Conservation (phyloP, 1,139 yeast species). For the Saccharomycopsis phalli region DNA sequence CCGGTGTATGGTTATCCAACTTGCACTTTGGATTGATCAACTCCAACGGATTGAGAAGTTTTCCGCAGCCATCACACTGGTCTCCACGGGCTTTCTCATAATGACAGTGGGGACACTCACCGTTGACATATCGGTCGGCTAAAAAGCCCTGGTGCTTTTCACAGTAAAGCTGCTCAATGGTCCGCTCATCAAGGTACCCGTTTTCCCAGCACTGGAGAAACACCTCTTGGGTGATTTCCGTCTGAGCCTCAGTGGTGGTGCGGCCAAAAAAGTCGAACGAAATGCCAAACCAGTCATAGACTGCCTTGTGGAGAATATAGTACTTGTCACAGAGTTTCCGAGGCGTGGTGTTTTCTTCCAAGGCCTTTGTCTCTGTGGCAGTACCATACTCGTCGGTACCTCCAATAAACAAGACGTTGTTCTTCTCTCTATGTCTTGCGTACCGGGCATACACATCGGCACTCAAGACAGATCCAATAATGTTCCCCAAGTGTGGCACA, state of each 20-base stretch:
- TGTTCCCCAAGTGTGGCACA: slow-evolving; percentile 97
- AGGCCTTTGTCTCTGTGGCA: slow-evolving; percentile 96
- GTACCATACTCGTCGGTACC: slow-evolving; percentile 99
- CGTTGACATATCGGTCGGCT: slow-evolving; percentile 97
- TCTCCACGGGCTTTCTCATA: slow-evolving; percentile 98
- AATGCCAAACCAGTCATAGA: slow-evolving; percentile 94
- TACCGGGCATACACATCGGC: slow-evolving; percentile 94
- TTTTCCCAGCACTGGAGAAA: slow-evolving; percentile 67
- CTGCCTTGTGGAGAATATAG: slow-evolving; percentile 75
- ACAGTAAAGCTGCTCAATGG: slow-evolving; percentile 86
- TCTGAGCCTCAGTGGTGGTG: slow-evolving; percentile 86
- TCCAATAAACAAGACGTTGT: slow-evolving; percentile 77
- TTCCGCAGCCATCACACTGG: slow-evolving; percentile 97
- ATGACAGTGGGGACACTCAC: slow-evolving; percentile 90
- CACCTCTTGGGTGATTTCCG: slow-evolving; percentile 92
- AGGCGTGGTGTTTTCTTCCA: slow-evolving; percentile 88
- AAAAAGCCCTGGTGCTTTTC: slow-evolving; percentile 81
- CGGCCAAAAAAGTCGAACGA: slow-evolving; percentile 94
- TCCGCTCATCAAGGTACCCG: slow-evolving; percentile 74
- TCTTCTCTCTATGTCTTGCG: slow-evolving; percentile 73
- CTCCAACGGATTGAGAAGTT: slow-evolving; percentile 82
- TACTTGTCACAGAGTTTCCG: slow-evolving; percentile 84
- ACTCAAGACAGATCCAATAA: slow-evolving; percentile 86
- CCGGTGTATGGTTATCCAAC: slow-evolving; percentile 75
- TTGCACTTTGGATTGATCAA: slow-evolving; percentile 93